Conservation (phyloP, 2,329 filamentous ascomycete species). For the Chaetomiaceae sp. region DNA sequence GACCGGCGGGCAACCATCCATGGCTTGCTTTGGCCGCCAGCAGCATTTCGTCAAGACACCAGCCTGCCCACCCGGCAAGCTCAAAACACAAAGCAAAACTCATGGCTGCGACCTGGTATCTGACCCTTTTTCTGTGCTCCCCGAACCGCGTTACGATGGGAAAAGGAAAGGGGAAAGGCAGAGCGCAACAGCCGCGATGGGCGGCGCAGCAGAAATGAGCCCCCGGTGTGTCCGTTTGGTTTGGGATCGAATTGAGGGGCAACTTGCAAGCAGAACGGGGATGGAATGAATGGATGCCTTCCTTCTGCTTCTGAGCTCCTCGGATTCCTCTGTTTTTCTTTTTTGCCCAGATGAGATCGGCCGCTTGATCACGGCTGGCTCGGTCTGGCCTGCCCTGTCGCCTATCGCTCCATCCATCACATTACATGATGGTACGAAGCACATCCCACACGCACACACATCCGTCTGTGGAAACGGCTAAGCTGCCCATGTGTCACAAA, state of each 20-base stretch:
- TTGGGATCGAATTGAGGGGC: background rate
- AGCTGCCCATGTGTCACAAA: conserved; percentile 24
- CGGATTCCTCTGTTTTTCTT: background rate
- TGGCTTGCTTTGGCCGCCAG: too few species aligned
- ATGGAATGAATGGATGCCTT: too few species aligned
- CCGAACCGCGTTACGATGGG: background rate
- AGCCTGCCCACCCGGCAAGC: background rate
- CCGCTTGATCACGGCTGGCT: background rate
- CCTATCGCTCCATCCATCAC: background rate
- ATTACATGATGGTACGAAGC: conserved; percentile 8
- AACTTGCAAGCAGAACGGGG: too few species aligned
- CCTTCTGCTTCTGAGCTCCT: too few species aligned
- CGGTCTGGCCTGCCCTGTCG: conserved; percentile 1
- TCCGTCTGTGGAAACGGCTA: conserved; percentile 18
- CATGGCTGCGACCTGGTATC: conserved; percentile 6
- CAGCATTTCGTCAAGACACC: conserved; percentile 20
- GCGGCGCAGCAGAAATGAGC: background rate
- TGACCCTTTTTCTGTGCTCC: conserved; percentile 1
- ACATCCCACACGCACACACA: conserved; percentile 10
- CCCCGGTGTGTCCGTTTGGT: too few species aligned
- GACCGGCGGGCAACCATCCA: conserved; percentile 18
- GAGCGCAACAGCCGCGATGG: too few species aligned
- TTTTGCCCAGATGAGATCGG: background rate
- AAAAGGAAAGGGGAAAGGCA: too few species aligned
- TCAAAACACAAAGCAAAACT: conserved; percentile 22